Base-by-base conservation (phyloP, 257 asterid genomes). In the Eucommia ulmoides region DNA sequence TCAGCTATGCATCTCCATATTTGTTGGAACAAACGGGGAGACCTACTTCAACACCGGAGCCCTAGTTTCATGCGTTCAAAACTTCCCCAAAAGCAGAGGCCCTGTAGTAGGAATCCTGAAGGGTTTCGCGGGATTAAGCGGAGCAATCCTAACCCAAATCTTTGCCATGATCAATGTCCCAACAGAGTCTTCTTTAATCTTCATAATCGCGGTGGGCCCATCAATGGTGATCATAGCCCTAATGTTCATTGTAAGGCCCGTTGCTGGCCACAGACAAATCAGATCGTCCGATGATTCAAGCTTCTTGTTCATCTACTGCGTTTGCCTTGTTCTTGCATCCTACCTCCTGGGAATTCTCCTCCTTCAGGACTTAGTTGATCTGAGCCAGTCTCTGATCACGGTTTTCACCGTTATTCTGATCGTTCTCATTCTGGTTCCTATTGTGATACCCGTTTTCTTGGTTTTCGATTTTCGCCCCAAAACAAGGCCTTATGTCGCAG, bases 1-100 rank as follows among this genome's bases (percentile, higher is more conserved):
- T 69, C 70, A 71, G 77, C 69, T 70, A 49, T 70, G 76, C 60
- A 23, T 56, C 63, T 58, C 54, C 23, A 67, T 71, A 51, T 65
- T 69, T 47, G 33, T 71, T 8, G 74, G 78, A 55, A 63, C 74
- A 45, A 63, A 71, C 29, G 68, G 78, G 1, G 71, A 71, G 54
- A 66, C 71, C 9, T 67, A 66, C 69, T 71, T 66, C 65, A 63
- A 63, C 54, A 66, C 70, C 14, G 74, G 74, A 58, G 74, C 78
- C 22, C 68, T 63, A 42, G 74, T 71, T 50, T 71, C 62, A 38
- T 51, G 71, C 29, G 63, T 63, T 4, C 74, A 67, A 47, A 71
- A 63, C 51, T 71, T 66, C 17, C 74, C 71, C 22, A 67, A 70
- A 62, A 65, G 54, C 61, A 65, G 73, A 16, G 73, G 70, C 50